Evolutionary conservation across 768 basidiomycete species (phyloP).

Genomic region (Tremella mesenterica): DNA sequence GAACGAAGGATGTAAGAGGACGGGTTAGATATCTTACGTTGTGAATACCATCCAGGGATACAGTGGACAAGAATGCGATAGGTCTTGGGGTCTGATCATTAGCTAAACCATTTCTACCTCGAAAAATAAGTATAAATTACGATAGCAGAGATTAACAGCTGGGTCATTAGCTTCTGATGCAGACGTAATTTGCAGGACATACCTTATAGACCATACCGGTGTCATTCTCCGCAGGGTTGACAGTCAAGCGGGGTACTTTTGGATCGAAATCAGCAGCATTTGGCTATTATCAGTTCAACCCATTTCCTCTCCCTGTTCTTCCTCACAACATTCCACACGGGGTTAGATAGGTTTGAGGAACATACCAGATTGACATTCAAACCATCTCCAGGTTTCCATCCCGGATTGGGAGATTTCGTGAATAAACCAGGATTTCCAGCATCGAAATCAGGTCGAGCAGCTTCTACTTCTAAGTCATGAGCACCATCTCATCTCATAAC

Average conservation of each 20-base stretch:
- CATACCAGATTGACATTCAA: slow-evolving; percentile 8
- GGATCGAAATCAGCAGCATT: slow-evolving; percentile 1
- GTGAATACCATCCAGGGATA: slow-evolving; percentile 9
- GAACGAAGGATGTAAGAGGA: not conserved
- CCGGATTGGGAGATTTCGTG: slow-evolving; percentile 19
- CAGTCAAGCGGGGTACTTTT: not conserved
- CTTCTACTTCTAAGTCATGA: slow-evolving; percentile 18
- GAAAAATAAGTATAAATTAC: slow-evolving; percentile 6
- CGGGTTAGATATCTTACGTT: slow-evolving; percentile 26
- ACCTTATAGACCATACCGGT: slow-evolving; percentile 6
- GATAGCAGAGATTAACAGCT: slow-evolving; percentile 30
- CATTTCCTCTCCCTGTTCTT: not conserved
- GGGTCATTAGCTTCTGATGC: not conserved
- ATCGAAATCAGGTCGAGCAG: slow-evolving; percentile 19
- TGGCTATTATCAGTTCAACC: not conserved
- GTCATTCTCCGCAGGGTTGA: not conserved
- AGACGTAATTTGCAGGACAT: not conserved
- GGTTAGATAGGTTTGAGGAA: not conserved
- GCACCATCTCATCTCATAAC: not conserved
- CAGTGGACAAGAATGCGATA: slow-evolving; percentile 24
- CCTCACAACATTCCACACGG: slow-evolving; percentile 11
- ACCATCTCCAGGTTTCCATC: slow-evolving; percentile 20
- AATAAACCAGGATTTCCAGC: not conserved
- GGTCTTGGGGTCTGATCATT: slow-evolving; percentile 21
- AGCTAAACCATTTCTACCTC: not conserved